These are phyloP conservation scores for Phaeoacremonium minimum DNA, from an alignment of 2,329 filamentous ascomycete species.

Conservation along the genomic window DNA sequence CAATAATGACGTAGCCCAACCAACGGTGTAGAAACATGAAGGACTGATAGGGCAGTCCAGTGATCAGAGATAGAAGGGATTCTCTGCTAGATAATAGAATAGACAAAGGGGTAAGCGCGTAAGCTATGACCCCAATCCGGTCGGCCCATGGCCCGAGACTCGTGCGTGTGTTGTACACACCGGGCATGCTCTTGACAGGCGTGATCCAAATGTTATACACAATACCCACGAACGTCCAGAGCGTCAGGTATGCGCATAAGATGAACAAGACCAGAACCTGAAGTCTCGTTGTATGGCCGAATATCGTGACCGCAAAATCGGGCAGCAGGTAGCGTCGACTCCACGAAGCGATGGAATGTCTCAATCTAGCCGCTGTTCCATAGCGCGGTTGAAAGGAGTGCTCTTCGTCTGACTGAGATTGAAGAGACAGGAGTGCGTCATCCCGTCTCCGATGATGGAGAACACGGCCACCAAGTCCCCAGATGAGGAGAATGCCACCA, in stretches of 20 bases:
- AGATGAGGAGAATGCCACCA: slow-evolving; percentile 35
- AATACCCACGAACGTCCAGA: slow-evolving; percentile 68
- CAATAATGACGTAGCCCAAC: slow-evolving; percentile 68
- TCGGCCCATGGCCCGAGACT: slow-evolving; percentile 65
- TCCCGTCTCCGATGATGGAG: no score
- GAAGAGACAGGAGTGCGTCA: slow-evolving; percentile 1
- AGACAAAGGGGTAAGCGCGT: slow-evolving; percentile 68
- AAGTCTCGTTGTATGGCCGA: slow-evolving; percentile 64
- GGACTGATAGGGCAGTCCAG: slow-evolving; percentile 69
- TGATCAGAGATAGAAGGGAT: slow-evolving; percentile 64
- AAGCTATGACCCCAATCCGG: slow-evolving; percentile 66
- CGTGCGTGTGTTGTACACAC: slow-evolving; percentile 59
- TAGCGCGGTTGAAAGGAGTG: slow-evolving; percentile 9
- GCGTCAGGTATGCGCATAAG: slow-evolving; percentile 56
- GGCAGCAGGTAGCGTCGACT: slow-evolving; percentile 53
- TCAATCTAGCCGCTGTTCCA: slow-evolving; percentile 6
- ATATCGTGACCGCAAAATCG: slow-evolving; percentile 52
- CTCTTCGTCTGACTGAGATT: not conserved
- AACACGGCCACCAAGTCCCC: slow-evolving; percentile 24
- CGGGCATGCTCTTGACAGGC: slow-evolving; percentile 53
- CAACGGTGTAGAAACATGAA: slow-evolving; percentile 78
- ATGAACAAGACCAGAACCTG: slow-evolving; percentile 59
- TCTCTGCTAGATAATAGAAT: slow-evolving; percentile 65
- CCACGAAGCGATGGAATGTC: slow-evolving; percentile 14
- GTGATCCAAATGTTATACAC: slow-evolving; percentile 66